These are phyloP conservation scores for Leptosphaerulina australis DNA, from an alignment of 2,329 filamentous ascomycete species.

Conservation along the genomic window DNA sequence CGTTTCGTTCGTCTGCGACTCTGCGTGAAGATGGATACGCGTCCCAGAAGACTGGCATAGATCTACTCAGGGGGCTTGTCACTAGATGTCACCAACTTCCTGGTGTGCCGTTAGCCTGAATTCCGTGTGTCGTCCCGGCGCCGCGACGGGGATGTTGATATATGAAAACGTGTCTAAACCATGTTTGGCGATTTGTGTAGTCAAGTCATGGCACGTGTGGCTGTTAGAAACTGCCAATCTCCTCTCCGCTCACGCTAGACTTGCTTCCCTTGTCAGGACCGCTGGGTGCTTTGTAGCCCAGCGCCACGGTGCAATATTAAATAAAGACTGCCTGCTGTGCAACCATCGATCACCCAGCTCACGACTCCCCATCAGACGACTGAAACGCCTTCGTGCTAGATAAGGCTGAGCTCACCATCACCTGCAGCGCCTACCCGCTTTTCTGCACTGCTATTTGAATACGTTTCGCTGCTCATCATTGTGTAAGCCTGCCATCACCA, in stretches of 20 bases:
- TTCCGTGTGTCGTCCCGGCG: constrained; percentile 44
- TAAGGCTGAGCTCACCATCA: constrained; percentile 37
- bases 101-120: constrained; percentile 35
- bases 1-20: constrained; percentile 18
- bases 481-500: constrained; percentile 29
- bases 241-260: constrained; percentile 33
- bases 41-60: constrained; percentile 36
- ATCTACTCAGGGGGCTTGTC: constrained; percentile 41
- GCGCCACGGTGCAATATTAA: constrained; percentile 36
- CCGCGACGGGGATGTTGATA: constrained; percentile 32
- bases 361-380: constrained; percentile 22
- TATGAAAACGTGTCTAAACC: constrained; percentile 31
- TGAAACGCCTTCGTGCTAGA: constrained; percentile 18
- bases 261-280: constrained; percentile 29
- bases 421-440: constrained; percentile 15
- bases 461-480: constrained; percentile 3
- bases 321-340: constrained; percentile 32
- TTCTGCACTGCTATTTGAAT: constrained; percentile 10
- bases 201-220: constrained; percentile 17
- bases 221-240: constrained; percentile 19
- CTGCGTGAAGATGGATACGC: constrained; percentile 15
- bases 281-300: constrained; percentile 36
- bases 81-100: constrained; percentile 23
- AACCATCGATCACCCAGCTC: constrained; percentile 18
- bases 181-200: constrained; percentile 19